A percentile compares a stretch with the other conserved stretches of the same genome.
Evolutionary conservation across 2,329 filamentous ascomycete genomes (phyloP).

Genomic region (Botryosphaeria dothidea): DNA sequence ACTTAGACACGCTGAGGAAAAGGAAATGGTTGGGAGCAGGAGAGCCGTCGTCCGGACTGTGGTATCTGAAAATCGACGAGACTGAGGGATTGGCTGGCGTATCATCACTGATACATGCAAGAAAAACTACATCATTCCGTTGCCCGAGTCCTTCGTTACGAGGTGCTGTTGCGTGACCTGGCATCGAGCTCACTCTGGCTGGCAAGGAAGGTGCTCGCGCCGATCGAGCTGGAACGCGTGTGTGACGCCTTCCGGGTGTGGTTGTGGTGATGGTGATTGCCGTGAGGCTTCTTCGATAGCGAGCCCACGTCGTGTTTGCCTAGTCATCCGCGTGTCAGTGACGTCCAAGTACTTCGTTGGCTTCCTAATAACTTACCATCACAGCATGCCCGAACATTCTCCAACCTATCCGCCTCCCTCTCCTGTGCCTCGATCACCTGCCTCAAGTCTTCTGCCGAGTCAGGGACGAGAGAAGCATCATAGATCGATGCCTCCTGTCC

Average conservation of each 20-base stretch:
- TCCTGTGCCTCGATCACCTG: slow-evolving; percentile 77
- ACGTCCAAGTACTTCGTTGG: slow-evolving; percentile 9
- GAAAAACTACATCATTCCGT: slow-evolving; percentile 14
- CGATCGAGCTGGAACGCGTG: slow-evolving; percentile 14
- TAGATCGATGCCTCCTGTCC: slow-evolving; percentile 37
- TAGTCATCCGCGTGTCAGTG: slow-evolving; percentile 23
- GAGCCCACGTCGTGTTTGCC: slow-evolving; percentile 55
- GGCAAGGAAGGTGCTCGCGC: slow-evolving; percentile 9
- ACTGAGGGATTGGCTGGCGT: slow-evolving; percentile 11
- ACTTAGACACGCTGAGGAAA: slow-evolving; percentile 11
- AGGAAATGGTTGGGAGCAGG: slow-evolving; percentile 5
- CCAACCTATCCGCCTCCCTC: slow-evolving; percentile 73
- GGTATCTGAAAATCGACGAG: slow-evolving; percentile 19
- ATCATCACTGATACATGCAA: slow-evolving; percentile 16
- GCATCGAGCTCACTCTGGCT: slow-evolving; percentile 10
- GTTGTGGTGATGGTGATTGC: slow-evolving; percentile 21
- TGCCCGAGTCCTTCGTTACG: slow-evolving; percentile 3
- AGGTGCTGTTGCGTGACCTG: slow-evolving; percentile 4
- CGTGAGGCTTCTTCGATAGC: slow-evolving; percentile 38
- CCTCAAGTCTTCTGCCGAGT: slow-evolving; percentile 76
- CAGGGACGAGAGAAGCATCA: slow-evolving; percentile 64
- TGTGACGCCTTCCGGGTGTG: slow-evolving; percentile 15
- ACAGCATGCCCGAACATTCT: slow-evolving; percentile 96
- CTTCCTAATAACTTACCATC: slow-evolving; percentile 59
- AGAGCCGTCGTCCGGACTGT: slow-evolving; percentile 11